A percentile compares a stretch with the other conserved stretches of the same genome.
Conservation (phyloP, 495 filamentous ascomycete species). For the Rhypophila decipiens region DNA sequence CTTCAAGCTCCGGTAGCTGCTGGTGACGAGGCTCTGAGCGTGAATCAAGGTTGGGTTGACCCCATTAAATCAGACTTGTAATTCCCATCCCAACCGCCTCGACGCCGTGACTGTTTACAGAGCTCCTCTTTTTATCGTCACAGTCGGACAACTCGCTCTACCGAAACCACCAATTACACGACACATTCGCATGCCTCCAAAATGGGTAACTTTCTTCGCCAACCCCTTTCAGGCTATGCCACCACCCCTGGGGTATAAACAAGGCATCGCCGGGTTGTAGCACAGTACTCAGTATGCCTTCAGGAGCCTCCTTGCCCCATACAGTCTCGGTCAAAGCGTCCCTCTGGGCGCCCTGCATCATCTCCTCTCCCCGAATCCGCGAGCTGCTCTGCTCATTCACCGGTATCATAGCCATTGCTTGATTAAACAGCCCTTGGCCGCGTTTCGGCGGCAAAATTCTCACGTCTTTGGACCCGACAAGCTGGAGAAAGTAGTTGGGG, state of each 20-base stretch:
- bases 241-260: conserved; percentile 91
- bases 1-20: no score
- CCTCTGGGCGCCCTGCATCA: conserved; percentile 79
- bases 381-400: conserved; percentile 34
- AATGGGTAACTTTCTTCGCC: conserved; percentile 9
- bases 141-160: no score
- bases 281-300: conserved; percentile 39
- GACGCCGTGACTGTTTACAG: no score
- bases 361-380: conserved; percentile 71
- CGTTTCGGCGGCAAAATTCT: conserved; percentile 58
- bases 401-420: conserved; percentile 45
- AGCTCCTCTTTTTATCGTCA: no score
- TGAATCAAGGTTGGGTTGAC: no score
- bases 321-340: conserved; percentile 58
- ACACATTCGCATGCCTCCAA: conserved; percentile 31
- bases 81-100: no score
- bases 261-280: conserved; percentile 64
- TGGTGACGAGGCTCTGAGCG: no score
- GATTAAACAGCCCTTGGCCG: conserved; percentile 55
- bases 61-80: no score
- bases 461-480: conserved; percentile 66
- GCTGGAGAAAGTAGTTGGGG: conserved; percentile 84
- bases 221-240: conserved; percentile 83
- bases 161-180: conserved; percentile 92
- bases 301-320: conserved; percentile 48